These are phyloP conservation scores for Schizochytrium sp. DNA, from an alignment of 108 stramenopile genomes.

Conservation along the genomic window DNA sequence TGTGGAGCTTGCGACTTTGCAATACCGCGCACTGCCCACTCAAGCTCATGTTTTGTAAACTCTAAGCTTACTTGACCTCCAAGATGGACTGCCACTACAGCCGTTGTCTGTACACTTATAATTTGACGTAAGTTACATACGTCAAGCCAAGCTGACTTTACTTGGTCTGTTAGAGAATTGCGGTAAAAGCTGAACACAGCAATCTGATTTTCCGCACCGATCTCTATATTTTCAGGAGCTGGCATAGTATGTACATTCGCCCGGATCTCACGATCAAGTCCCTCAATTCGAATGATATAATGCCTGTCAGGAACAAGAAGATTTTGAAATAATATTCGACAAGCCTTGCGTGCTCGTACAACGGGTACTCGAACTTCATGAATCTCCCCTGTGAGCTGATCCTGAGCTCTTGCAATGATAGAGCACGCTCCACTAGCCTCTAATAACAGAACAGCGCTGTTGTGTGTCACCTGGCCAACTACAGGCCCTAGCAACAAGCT, in stretches of 20 bases:
- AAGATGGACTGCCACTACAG: conserved; percentile 19
- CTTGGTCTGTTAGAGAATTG: neutral
- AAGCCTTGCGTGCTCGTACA: neutral
- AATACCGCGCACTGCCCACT: neutral
- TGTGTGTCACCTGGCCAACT: conserved; percentile 2
- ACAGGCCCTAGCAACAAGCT: conserved; percentile 3
- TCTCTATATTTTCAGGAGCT: conserved; percentile 8
- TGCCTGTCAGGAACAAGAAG: neutral
- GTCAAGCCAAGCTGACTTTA: neutral
- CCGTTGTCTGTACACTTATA: neutral
- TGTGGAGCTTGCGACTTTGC: neutral
- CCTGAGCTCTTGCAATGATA: neutral
- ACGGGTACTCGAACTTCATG: neutral
- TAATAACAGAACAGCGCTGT: neutral
- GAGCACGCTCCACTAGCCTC: conserved; percentile 23
- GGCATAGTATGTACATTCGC: conserved; percentile 42
- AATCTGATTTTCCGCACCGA: neutral
- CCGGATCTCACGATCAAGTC: neutral
- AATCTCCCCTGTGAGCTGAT: neutral
- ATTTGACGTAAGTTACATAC: neutral
- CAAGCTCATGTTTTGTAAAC: neutral
- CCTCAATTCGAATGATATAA: neutral
- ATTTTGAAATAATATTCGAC: neutral
- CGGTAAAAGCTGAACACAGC: neutral
- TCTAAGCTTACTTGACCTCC: conserved; percentile 25